A percentile compares a stretch with the other conserved stretches of the same genome.
Evolutionary conservation across 768 basidiomycete species (phyloP).

Genomic region (Rhizopogon sp.): DNA sequence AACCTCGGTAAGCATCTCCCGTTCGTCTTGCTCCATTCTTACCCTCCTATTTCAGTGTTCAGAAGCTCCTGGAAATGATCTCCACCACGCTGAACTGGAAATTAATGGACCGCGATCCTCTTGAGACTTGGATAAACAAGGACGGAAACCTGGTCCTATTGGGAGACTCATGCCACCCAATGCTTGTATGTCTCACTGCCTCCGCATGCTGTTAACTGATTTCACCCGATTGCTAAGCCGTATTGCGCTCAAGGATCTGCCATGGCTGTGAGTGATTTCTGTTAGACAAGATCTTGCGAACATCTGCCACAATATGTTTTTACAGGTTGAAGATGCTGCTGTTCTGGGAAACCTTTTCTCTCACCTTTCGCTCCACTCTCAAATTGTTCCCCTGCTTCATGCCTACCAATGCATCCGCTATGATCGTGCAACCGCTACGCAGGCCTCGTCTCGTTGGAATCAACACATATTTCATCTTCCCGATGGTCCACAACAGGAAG

Average conservation of each 20-base stretch:
- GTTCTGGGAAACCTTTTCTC: conserved; percentile 47
- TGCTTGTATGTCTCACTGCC: conserved; percentile 30
- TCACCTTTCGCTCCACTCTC: conserved; percentile 33
- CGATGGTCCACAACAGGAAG: conserved; percentile 48
- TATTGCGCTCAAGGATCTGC: conserved; percentile 53
- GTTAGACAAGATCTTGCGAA: background rate
- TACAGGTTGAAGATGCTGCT: conserved; percentile 30
- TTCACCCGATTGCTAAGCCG: conserved; percentile 26
- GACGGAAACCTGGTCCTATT: conserved; percentile 39
- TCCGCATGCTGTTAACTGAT: background rate
- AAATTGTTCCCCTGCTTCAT: conserved; percentile 40
- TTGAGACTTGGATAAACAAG: conserved; percentile 44
- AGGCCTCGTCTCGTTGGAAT: conserved; percentile 44
- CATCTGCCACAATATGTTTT: conserved; percentile 7
- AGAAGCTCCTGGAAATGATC: conserved; percentile 40
- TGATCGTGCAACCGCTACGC: conserved; percentile 43
- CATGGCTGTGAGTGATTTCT: conserved; percentile 37
- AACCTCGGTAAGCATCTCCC: conserved; percentile 34
- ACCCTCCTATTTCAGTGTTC: conserved; percentile 27
- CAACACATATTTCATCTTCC: conserved; percentile 50
- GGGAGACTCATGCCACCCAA: conserved; percentile 55
- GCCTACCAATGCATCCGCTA: conserved; percentile 52
- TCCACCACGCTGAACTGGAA: conserved; percentile 41
- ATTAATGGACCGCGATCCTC: conserved; percentile 43
- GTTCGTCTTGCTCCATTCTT: background rate